phyloP scores from a whole-genome alignment of 208 protist genomes.

The Crithidia thermophila region DNA sequence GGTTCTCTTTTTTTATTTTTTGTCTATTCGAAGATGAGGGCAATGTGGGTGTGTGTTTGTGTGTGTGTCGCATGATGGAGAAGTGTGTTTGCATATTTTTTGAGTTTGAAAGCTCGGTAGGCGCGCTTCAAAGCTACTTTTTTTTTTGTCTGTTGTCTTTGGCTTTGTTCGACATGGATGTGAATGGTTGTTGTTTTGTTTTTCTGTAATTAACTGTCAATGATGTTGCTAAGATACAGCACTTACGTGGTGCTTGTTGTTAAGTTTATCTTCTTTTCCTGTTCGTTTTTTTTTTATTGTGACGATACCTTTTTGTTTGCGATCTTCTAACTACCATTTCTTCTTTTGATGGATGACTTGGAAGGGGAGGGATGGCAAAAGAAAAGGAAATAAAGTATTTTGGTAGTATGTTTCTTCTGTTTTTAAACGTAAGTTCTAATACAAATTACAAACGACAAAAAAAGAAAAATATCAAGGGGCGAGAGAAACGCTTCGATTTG shows the following conservation, averaged over 20 bases:
- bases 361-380: neutral
- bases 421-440: neutral
- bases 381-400: conserved; percentile 3
- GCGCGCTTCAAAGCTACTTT: neutral
- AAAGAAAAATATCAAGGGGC: no score
- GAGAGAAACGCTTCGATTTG: no score
- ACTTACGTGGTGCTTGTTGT: neutral
- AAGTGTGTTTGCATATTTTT: neutral
- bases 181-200: neutral
- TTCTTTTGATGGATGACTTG: no score
- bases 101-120: neutral
- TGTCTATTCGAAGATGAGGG: no score
- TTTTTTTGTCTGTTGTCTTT: neutral
- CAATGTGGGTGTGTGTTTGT: neutral
- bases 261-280: neutral
- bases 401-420: neutral
- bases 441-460: neutral
- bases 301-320: neutral
- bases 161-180: no score
- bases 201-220: neutral
- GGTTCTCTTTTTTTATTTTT: no score
- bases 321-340: neutral
- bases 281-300: neutral
- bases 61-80: neutral
- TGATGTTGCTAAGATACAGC: no score